Conservation (phyloP, 345 rosid species). For the Psidium guajava region DNA sequence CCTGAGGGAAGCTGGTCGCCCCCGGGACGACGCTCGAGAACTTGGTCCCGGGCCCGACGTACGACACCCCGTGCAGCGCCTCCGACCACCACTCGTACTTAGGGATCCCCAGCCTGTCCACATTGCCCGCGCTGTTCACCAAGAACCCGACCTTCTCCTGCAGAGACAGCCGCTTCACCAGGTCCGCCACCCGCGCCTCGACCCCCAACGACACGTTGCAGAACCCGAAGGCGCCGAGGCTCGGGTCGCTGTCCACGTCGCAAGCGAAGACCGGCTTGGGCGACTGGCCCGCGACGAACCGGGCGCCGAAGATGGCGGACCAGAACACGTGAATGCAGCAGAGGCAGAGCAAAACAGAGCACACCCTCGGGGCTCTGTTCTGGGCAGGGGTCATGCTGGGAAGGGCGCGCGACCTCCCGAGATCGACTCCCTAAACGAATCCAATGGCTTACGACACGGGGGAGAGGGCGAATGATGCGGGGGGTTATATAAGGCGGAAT, state of each 20-base stretch:
- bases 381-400: conserved; percentile 4
- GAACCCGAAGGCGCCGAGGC: conserved; percentile 40
- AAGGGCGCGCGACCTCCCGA: not conserved
- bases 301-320: not conserved
- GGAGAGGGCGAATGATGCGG: not conserved
- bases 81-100: conserved; percentile 95
- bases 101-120: conserved; percentile 71
- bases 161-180: conserved; percentile 62
- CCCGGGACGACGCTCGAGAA: conserved; percentile 62
- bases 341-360: conserved; percentile 21
- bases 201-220: conserved; percentile 34
- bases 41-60: conserved; percentile 63
- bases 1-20: conserved; percentile 94
- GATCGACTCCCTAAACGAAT: not conserved
- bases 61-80: conserved; percentile 91
- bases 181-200: conserved; percentile 54
- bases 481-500: not conserved
- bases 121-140: conserved; percentile 41
- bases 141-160: conserved; percentile 63
- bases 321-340: not conserved
- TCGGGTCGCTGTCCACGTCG: conserved; percentile 35
- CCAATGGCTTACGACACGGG: not conserved
- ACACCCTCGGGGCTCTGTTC: conserved; percentile 14
- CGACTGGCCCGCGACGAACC: conserved; percentile 25
- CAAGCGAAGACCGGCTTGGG: conserved; percentile 60